A percentile compares a stretch with the other conserved stretches of the same genome.
These are phyloP conservation scores for Trichoderma sp. DNA, from an alignment of 2,329 filamentous ascomycete species.

Conservation along the genomic window DNA sequence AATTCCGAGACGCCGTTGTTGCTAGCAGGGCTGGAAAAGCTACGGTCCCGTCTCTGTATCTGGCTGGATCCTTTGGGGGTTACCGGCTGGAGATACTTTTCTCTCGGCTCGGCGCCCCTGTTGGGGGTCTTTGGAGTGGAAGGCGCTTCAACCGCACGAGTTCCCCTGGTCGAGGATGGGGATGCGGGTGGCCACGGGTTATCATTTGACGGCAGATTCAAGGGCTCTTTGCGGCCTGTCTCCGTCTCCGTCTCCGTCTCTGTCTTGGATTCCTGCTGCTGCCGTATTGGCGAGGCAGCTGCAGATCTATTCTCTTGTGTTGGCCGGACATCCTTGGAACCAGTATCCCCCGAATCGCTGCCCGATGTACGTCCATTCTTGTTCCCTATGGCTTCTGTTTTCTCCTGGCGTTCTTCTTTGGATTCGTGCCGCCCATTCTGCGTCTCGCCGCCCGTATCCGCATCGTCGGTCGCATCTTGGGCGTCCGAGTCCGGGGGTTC, in stretches of 20 bases:
- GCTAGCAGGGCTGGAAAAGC: slow-evolving; percentile 35
- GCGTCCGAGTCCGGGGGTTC: slow-evolving; percentile 11
- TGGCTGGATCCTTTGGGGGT: slow-evolving; percentile 11
- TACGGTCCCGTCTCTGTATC: slow-evolving; percentile 37
- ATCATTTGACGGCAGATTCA: slow-evolving; percentile 17
- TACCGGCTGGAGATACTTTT: background rate
- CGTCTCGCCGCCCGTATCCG: background rate
- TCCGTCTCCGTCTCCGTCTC: background rate
- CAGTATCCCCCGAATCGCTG: slow-evolving; percentile 39
- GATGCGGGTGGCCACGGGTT: background rate
- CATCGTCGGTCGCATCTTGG: slow-evolving; percentile 13
- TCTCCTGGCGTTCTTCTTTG: slow-evolving; percentile 19
- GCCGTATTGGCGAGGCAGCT: background rate
- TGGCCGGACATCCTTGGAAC: slow-evolving; percentile 33
- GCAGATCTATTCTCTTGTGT: slow-evolving; percentile 22
- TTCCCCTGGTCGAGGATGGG: background rate
- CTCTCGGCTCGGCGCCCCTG: background rate
- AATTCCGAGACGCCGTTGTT: slow-evolving; percentile 63
- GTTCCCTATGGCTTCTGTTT: background rate
- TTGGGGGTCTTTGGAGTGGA: slow-evolving; percentile 1
- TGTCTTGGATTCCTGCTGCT: slow-evolving; percentile 4
- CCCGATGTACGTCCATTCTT: slow-evolving; percentile 23
- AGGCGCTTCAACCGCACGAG: background rate
- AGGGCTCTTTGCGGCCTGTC: slow-evolving; percentile 7
- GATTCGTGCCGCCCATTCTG: background rate